A percentile compares a stretch with the other conserved stretches of the same genome.
phyloP scores from a whole-genome alignment of 2,329 filamentous ascomycete species.

The Epichloe scottii region DNA sequence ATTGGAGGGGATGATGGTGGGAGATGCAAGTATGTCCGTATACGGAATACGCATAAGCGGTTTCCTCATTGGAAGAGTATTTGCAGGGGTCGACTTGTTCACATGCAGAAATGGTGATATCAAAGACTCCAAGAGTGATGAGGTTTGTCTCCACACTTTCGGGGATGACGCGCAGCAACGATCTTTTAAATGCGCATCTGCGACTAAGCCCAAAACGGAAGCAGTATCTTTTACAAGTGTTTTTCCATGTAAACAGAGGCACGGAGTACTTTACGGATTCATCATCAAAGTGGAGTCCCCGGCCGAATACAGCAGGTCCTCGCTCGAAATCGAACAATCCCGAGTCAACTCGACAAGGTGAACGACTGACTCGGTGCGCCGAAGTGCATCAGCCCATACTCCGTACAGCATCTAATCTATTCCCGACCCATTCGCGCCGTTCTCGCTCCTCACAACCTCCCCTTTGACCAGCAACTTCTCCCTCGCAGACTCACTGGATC shows the following conservation, averaged over 20 bases:
- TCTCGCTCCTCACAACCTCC: constrained; percentile 1
- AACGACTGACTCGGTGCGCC: neutral
- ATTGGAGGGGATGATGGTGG: constrained; percentile 59
- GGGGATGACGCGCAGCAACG: no score
- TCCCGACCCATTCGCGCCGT: constrained; percentile 1
- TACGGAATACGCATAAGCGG: constrained; percentile 82
- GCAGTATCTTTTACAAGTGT: neutral
- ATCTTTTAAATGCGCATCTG: no score
- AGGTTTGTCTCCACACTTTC: no score
- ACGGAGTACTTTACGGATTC: no score
- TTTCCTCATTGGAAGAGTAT: constrained; percentile 42
- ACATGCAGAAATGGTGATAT: neutral
- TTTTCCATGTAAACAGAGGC: no score
- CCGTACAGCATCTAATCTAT: neutral
- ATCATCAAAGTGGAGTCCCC: no score
- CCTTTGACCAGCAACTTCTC: neutral
- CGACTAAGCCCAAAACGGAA: no score
- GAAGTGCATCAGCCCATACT: neutral
- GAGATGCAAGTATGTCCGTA: constrained; percentile 66
- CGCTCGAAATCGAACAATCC: no score
- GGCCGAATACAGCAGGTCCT: no score
- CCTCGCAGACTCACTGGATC: neutral
- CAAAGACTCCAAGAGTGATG: neutral
- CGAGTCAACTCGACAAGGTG: neutral
- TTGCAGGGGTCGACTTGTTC: neutral